Conservation (phyloP, 2,329 filamentous ascomycete genomes). For the Gaeumannomyces sp. region DNA sequence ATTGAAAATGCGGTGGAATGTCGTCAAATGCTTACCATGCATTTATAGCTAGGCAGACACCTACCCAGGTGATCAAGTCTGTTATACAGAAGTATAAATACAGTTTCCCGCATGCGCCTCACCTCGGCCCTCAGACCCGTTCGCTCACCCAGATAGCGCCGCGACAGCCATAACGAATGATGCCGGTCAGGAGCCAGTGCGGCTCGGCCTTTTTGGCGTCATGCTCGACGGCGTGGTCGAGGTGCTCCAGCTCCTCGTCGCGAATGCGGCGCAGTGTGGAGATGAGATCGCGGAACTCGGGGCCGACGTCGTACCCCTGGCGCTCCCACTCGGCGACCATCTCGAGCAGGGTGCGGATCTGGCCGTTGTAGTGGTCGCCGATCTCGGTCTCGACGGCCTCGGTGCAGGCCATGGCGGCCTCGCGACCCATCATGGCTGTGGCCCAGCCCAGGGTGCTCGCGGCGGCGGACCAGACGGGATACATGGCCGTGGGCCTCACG, state of each 20-base stretch:
- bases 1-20: background rate
- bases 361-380: slow-evolving; percentile 88
- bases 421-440: slow-evolving; percentile 80
- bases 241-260: slow-evolving; percentile 93
- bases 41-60: background rate
- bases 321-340: slow-evolving; percentile 74
- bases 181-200: slow-evolving; percentile 79
- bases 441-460: slow-evolving; percentile 81
- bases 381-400: slow-evolving; percentile 99
- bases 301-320: slow-evolving; percentile 72
- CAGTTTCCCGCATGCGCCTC: background rate
- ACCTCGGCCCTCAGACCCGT: slow-evolving; percentile 31
- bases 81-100: background rate
- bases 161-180: slow-evolving; percentile 84
- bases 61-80: background rate
- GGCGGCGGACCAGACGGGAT: slow-evolving; percentile 79
- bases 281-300: slow-evolving; percentile 69
- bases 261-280: slow-evolving; percentile 72
- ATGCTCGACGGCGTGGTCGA: slow-evolving; percentile 91
- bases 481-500: slow-evolving; percentile 86
- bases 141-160: slow-evolving; percentile 91
- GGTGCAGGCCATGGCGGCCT: slow-evolving; percentile 97
- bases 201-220: slow-evolving; percentile 86
- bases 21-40: background rate
- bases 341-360: slow-evolving; percentile 73